Base-by-base conservation (phyloP, 495 filamentous ascomycete species). In the Schizothecium vesticola region DNA sequence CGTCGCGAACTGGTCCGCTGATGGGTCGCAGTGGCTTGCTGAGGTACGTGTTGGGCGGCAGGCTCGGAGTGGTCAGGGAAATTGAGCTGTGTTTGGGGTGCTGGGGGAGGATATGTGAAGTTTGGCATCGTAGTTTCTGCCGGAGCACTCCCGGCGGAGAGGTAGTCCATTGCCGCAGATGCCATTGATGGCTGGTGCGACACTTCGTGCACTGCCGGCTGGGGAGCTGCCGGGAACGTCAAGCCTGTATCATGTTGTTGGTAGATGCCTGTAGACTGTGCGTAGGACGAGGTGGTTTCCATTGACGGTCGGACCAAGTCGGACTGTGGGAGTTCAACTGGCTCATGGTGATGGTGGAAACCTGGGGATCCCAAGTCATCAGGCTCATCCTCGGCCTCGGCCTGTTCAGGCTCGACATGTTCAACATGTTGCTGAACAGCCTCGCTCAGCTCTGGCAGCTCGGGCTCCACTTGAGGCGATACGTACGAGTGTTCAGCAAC, bases 341-440 rank as follows among this genome's bases (percentile, higher is more conserved):
- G 63, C 1, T 68, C 36, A 26, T 60, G 60, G 21, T 64, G 61
- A 29, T 69, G 60, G n/a, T 69, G 67, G 29, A 75, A 76, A 6
- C 75, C 77, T 1, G 74, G 74, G 9, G 77, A 77, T 3, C 67
- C 67, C 63, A 79, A 58, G 22, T 69, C 69, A 58, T 76, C 74
- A 2, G 74, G 72, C 56, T 77, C 74, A 6, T 77, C 71, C 31
- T 77, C 69, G 10, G 59, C 29, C 23, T 25, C 66, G 25, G 25
- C n/a, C 25, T 23, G 22, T 29, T 65, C 56, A 29, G 61, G 33
- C 23, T 16, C 33, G 11, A 12, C 25, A 11, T 43, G 25, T 21
- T 68, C 36, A 43, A 57, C 11, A 13, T 22, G 43, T 21, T 67
- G 59, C 56, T 69, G 36, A 3, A 29, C 56, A 59, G 59, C 26